Evolutionary conservation across 305 asterid genomes (phyloP).

Genomic region (Coffea humblotiana): DNA sequence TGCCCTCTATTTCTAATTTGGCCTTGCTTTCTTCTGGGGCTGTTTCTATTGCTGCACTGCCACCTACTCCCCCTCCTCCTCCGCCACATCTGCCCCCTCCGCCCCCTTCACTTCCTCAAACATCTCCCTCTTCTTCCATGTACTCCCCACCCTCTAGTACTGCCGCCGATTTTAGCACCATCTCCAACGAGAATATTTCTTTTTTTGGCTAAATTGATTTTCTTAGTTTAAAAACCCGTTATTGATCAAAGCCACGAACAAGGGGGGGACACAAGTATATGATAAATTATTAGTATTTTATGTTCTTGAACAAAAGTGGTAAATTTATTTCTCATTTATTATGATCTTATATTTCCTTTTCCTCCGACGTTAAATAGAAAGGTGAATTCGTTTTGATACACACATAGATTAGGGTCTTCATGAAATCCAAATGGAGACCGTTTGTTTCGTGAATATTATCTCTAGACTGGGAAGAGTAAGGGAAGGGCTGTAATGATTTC

Average conservation of each 20-base stretch:
- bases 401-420: too few relatives aligned
- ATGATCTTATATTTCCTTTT: neutral
- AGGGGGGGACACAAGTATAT: neutral
- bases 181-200: conserved; percentile 46
- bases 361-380: neutral
- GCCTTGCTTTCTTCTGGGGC: conserved; percentile 45
- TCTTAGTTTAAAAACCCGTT: neutral
- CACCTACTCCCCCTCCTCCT: conserved; percentile 27
- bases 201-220: conserved; percentile 50
- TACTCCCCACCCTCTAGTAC: conserved; percentile 41
- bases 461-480: neutral
- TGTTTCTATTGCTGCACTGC: conserved; percentile 39
- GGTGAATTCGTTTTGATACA: too few relatives aligned
- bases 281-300: neutral
- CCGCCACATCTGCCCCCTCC: conserved; percentile 36
- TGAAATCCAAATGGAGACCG: too few relatives aligned
- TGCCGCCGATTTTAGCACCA: conserved; percentile 46
- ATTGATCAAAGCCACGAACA: neutral
- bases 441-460: too few relatives aligned
- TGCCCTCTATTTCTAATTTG: conserved; percentile 36
- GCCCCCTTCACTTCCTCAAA: conserved; percentile 20
- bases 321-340: neutral
- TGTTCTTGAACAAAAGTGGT: neutral
- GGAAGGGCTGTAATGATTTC: neutral
- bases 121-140: conserved; percentile 36